Conservation (phyloP, 2,329 filamentous ascomycete genomes). For the Myriosclerotinia scirpicola region DNA sequence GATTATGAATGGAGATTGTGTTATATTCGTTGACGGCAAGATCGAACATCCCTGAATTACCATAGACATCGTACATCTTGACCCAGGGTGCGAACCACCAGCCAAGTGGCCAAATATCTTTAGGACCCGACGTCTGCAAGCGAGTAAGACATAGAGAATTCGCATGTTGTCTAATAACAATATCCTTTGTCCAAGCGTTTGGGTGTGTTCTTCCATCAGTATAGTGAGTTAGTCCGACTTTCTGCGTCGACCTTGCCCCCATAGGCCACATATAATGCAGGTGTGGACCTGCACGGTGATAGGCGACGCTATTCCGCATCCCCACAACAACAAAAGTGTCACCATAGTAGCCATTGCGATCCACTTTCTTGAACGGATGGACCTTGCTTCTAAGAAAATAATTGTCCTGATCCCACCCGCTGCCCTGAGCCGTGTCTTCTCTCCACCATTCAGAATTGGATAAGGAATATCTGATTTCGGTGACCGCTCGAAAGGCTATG, state of each 20-base stretch:
- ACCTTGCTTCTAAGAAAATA: constrained; percentile 14
- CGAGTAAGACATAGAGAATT: constrained; percentile 4
- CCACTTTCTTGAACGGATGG: neutral
- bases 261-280: constrained; percentile 10
- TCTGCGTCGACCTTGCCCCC: neutral
- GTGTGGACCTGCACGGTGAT: neutral
- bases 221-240: neutral
- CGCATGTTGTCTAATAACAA: neutral
- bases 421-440: neutral
- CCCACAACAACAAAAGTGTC: neutral
- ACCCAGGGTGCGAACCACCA: neutral
- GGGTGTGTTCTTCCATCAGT: neutral
- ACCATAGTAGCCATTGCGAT: too few species aligned
- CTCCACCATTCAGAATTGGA: neutral
- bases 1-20: neutral
- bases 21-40: neutral
- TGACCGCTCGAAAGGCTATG: neutral
- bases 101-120: neutral
- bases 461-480: neutral
- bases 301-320: neutral
- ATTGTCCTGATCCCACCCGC: constrained; percentile 13
- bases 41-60: neutral
- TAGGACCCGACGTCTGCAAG: neutral
- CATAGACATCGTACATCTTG: constrained; percentile 5
- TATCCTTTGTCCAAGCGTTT: neutral